These are phyloP conservation scores for Chaetoceros tenuissimus DNA, from an alignment of 108 stramenopile genomes.

Conservation along the genomic window DNA sequence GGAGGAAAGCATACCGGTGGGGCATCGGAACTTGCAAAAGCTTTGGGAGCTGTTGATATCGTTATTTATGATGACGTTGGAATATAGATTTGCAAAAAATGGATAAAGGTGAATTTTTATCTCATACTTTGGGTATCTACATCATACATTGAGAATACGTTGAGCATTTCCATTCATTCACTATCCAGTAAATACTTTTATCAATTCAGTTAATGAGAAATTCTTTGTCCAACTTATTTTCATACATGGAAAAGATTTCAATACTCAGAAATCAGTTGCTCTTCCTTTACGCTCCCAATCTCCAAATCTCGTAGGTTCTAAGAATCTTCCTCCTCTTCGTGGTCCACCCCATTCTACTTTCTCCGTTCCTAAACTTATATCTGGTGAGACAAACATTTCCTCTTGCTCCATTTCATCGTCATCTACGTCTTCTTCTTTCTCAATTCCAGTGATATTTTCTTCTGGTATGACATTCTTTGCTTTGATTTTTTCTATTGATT, in stretches of 20 bases:
- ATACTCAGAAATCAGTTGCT: slow-evolving; percentile 85
- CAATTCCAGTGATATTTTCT: no score
- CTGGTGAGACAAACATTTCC: slow-evolving; percentile 79
- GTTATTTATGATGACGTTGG: background rate
- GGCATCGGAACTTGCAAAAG: background rate
- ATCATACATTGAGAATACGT: no score
- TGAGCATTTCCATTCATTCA: no score
- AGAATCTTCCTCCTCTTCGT: slow-evolving; percentile 77
- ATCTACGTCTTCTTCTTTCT: slow-evolving; percentile 24
- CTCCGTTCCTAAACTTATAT: slow-evolving; percentile 55
- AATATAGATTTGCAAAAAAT: background rate
- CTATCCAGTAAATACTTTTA: no score
- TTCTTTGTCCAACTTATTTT: background rate
- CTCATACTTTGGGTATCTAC: no score
- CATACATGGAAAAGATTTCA: background rate
- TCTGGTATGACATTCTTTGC: no score
- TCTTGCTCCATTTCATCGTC: slow-evolving; percentile 91
- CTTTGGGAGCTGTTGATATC: background rate
- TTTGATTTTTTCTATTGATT: no score
- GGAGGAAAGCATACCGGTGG: background rate
- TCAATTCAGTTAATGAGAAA: no score
- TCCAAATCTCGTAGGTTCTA: slow-evolving; percentile 95
- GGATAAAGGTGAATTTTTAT: background rate
- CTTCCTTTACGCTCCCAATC: slow-evolving; percentile 98
- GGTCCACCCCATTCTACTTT: slow-evolving; percentile 94